Conservation (phyloP, 108 stramenopile genomes). For the Thalassiosira profunda region DNA sequence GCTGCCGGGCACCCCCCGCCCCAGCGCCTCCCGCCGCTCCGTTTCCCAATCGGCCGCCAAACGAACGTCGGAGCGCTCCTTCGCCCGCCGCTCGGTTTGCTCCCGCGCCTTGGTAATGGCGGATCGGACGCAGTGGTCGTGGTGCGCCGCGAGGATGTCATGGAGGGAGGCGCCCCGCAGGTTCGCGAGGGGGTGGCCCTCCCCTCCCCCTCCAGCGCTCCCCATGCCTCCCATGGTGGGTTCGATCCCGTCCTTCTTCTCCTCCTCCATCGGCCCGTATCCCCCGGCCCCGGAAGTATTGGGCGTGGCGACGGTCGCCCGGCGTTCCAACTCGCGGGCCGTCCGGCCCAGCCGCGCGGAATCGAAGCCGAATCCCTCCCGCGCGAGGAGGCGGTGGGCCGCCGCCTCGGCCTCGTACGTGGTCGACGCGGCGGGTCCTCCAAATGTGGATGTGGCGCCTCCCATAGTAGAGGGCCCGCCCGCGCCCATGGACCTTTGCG, state of each 20-base stretch:
- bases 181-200: background rate
- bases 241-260: conserved; percentile 2
- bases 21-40: conserved; percentile 9
- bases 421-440: background rate
- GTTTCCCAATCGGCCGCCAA: conserved; percentile 8
- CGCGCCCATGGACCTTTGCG: too few relatives aligned
- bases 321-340: conserved; percentile 28
- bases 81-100: background rate
- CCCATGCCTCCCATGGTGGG: background rate
- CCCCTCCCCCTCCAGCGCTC: too few relatives aligned
- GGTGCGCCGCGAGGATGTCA: conserved; percentile 17
- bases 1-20: conserved; percentile 8
- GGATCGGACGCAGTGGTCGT: conserved; percentile 16
- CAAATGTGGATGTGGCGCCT: background rate
- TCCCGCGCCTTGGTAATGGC: conserved; percentile 3
- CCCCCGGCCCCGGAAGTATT: background rate
- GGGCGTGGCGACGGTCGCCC: background rate
- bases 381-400: conserved; percentile 37
- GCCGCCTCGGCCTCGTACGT: conserved; percentile 36
- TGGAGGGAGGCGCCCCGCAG: conserved; percentile 4
- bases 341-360: conserved; percentile 32
- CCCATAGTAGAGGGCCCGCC: background rate
- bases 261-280: too few relatives aligned
- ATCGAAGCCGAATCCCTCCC: conserved; percentile 41
- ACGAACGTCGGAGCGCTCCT: conserved; percentile 8